Evolutionary conservation across 768 basidiomycete genomes (phyloP), one percentile per base, ranked within the genome.

Genomic region (Rhodotorula kratochvilovae): DNA sequence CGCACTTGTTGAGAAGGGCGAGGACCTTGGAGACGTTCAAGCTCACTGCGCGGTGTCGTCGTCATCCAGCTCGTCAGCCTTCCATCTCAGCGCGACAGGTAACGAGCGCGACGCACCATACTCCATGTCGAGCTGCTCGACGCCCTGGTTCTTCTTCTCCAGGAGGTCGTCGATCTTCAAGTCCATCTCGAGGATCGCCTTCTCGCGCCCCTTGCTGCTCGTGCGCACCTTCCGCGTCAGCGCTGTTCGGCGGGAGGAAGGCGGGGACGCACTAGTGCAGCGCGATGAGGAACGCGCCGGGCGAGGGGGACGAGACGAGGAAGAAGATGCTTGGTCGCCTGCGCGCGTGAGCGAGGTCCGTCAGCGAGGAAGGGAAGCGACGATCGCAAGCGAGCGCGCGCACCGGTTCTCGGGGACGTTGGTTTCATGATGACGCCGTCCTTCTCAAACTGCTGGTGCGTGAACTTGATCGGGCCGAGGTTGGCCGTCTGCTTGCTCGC

Each of bases 71-170:
- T 2, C 48, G 48, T 50, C 43, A 35, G 54, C 36, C 25, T 29
- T 12, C 0, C n/a, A 43, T 27, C 42, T 16, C 17, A 53, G 36
- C 5, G 42, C 21, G 11, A 31, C 1, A 55, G 23, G 46, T 10
- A 39, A 23, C 19, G 39, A 16, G 27, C 13, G 27, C 36, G 25
- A 83, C 81, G 96, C 92, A 67, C 97, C 95, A 79, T 99, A 98
- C 82, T 98, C 96, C 73, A 99, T 84, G 82, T 99, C 96, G 73
- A 99, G 82, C 45, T 94, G 84, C 78, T 94, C 92, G 78, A 97
- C 94, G 82, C 95, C 94, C 81, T 99, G 95, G 83, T 97, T 96
- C 92, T 98, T 93, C 89, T 97, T 97, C 81, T 98, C 95, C 79
- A 97, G 82, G 73, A 98, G 81, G 82, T 99, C 95, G 81, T 99